Evolutionary conservation across 2,329 filamentous ascomycete species (phyloP), one percentile per base, ranked within the genome.

Genomic region (Gremmenia infestans): DNA sequence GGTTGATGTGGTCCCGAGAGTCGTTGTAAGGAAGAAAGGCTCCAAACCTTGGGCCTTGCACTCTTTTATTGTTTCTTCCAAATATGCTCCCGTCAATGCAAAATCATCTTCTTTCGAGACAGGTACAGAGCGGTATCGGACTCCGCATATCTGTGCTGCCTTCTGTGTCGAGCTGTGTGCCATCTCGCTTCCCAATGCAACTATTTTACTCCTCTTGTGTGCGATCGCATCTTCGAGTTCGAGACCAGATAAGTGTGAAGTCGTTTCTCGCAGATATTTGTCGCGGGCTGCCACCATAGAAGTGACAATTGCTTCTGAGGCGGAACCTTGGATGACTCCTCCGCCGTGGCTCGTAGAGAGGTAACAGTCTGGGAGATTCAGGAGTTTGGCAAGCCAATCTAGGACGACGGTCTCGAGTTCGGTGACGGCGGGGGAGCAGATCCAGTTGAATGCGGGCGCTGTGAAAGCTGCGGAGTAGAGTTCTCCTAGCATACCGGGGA

Each of bases 401-500:
- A 97, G 80, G 45, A 96, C 87, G 23, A 97, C 81, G 0, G 92
- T 96, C 77, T 97, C 93, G 48, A 97, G 81, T 74, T 97, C 93
- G 0, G 93, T 97, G 17, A 94, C 87, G 6, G 89, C 91, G 0
- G 93, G 93, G 5, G 87, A 91, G 74, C 93, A 97, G 61, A 97
- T 85, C 93, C 93, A 97, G 74, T 97, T 97, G 79, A 97, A 97
- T 40, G 91, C 91, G 1, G 93, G 91, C 15, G 89, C 89, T 12
- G 86, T 94, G 73, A 97, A 92, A 6, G 91, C 88, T 5, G 89
- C 86, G 45, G 85, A 90, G 77, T 96, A 97, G 76, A 97, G 85
- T 74, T 97, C 93, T 19, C 91, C 93, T 11, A 97, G 80, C 71
- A 96, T 93, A 28, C 86, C 83, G 0, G 93, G 91, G 69, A 87